phyloP scores from a whole-genome alignment of 2,329 filamentous ascomycete genomes.

The Nannizziopsis barbatae region DNA sequence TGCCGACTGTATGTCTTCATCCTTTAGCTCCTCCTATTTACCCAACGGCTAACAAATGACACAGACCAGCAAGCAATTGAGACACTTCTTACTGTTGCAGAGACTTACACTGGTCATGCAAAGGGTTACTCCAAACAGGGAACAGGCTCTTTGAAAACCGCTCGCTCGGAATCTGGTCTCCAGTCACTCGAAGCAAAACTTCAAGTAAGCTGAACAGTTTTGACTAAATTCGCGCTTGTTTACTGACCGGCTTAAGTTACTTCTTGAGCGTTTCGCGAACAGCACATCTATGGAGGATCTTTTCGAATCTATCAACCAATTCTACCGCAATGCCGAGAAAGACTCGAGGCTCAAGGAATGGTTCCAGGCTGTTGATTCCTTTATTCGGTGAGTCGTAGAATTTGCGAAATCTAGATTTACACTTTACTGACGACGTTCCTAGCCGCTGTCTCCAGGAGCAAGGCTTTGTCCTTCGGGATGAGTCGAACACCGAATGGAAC shows the following conservation, averaged over 20 bases:
- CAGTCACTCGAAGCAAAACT: conserved; percentile 66
- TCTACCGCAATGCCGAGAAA: conserved; percentile 76
- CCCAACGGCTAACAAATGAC: conserved; percentile 8
- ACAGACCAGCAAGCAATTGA: conserved; percentile 75
- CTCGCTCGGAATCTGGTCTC: conserved; percentile 53
- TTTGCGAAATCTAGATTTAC: neutral
- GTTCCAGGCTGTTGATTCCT: conserved; percentile 70
- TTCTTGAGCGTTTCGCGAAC: conserved; percentile 94
- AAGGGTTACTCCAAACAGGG: conserved; percentile 54
- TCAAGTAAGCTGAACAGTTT: conserved; percentile 47
- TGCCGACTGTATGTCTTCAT: conserved; percentile 57
- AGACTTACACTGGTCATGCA: conserved; percentile 70
- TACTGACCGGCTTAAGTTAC: conserved; percentile 50
- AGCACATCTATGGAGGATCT: conserved; percentile 79
- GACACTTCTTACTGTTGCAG: conserved; percentile 71
- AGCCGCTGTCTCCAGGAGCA: conserved; percentile 73
- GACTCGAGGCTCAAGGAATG: conserved; percentile 79
- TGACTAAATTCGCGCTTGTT: conserved; percentile 37
- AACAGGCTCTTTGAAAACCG: conserved; percentile 59
- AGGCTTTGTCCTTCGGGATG: conserved; percentile 78
- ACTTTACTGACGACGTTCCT: conserved; percentile 12
- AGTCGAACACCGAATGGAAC: conserved; percentile 71
- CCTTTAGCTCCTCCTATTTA: neutral
- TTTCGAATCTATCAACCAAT: conserved; percentile 68
- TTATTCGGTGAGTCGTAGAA: conserved; percentile 45